Base-by-base conservation (phyloP, 2,329 filamentous ascomycete genomes). In the Thermoascus crustaceus region DNA sequence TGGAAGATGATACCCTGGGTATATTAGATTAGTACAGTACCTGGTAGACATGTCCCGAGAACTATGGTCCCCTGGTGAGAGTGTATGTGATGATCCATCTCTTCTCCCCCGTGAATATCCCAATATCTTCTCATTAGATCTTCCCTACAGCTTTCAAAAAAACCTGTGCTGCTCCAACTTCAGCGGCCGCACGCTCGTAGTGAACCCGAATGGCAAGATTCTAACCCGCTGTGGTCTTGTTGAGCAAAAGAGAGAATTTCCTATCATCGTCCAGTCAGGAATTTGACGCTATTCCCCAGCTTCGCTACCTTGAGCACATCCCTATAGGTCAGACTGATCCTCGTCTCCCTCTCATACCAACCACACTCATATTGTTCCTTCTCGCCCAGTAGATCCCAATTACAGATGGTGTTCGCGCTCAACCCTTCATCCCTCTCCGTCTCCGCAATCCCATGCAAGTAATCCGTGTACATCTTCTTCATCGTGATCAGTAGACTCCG, bases 251-350 rank as follows among this genome's bases (percentile, higher is more conserved):
- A n/a, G n/a, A n/a, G n/a, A n/a, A n/a, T 17, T 31, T 14, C 18
- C 9, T 26, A 29, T 50, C 46, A 58, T 38, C 45, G 41, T 30
- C 44, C 47, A 20, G 54, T 53, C 31, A 70, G 50, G 33, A 73
- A 69, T 42, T 74, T 78, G 35, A 88, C 63, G 49, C 78, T 84
- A 54, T 68, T 76, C 18, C 82, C 82, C 14, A 86, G 60, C 47
- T 78, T 85, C 5, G 81, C 82, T 11, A 93, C 83, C 52, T 82
- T 84, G 46, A 89, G 64, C 25, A 96, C 89, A 64, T 96, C 88
- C 45, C 89, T 73, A 55, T 91, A 78, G 3, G 76, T 81, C 46
- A 80, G 56, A 54, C 76, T 80, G 21, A 75, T 63, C 44, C 76
- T 66, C 18, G 67, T 75, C 32, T 55, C 54, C 40, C 76, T 63